phyloP scores from a whole-genome alignment of 2,329 filamentous ascomycete genomes.

The Fusarium odoratissimum region DNA sequence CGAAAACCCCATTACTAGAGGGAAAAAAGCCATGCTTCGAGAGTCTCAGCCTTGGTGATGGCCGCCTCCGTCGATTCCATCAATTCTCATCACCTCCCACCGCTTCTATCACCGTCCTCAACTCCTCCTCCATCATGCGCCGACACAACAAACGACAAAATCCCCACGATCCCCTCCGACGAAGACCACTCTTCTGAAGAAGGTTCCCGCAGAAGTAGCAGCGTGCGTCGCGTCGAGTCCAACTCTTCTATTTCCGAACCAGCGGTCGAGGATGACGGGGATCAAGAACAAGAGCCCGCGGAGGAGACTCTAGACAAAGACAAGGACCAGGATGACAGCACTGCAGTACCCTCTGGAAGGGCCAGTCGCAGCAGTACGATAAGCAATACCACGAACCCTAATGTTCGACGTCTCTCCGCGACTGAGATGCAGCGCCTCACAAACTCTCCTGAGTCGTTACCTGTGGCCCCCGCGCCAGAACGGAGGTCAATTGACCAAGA shows the following conservation, averaged over 20 bases:
- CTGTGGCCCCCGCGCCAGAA: slow-evolving; percentile 59
- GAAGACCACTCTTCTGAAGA: slow-evolving; percentile 49
- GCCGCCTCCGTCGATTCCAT: slow-evolving; percentile 41
- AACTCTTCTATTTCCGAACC: slow-evolving; percentile 48
- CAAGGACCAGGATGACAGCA: slow-evolving; percentile 12
- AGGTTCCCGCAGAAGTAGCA: slow-evolving; percentile 41
- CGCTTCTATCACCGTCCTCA: slow-evolving; percentile 26
- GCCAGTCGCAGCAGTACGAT: slow-evolving; percentile 48
- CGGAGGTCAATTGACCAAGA: slow-evolving; percentile 55
- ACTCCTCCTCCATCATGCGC: slow-evolving; percentile 29
- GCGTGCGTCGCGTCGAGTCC: slow-evolving; percentile 39
- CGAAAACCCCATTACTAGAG: not conserved
- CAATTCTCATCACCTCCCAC: slow-evolving; percentile 35
- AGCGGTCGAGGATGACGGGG: slow-evolving; percentile 39
- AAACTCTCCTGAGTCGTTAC: slow-evolving; percentile 67
- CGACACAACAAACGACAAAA: slow-evolving; percentile 9
- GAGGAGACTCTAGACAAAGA: slow-evolving; percentile 13
- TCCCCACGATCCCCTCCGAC: slow-evolving; percentile 45
- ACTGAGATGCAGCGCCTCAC: slow-evolving; percentile 69
- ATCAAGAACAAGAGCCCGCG: not conserved
- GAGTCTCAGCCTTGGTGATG: slow-evolving; percentile 42
- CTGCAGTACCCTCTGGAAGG: slow-evolving; percentile 30
- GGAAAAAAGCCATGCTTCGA: slow-evolving; percentile 33
- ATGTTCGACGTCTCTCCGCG: slow-evolving; percentile 66
- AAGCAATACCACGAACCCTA: slow-evolving; percentile 51